Evolutionary conservation across 2,329 filamentous ascomycete genomes (phyloP), one percentile per base, ranked within the genome.

Genomic region (Chaetomium globosum): DNA sequence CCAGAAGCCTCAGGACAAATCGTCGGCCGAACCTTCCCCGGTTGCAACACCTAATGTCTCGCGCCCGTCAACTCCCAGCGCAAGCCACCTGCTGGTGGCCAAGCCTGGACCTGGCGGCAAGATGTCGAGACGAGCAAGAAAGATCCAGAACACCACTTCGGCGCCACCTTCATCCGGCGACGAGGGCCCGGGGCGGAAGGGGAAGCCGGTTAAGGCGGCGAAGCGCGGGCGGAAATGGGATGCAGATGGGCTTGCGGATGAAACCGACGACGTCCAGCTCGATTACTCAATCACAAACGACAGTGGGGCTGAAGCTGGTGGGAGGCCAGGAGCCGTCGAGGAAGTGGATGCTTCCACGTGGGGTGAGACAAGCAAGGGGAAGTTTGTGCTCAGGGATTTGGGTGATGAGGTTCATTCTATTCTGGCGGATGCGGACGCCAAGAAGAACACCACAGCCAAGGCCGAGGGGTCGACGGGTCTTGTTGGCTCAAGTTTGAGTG

Each of bases 221-320:
- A 98, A 98, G 81, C 93, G 92, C 76, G 92, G 92, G 72, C 87
- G 95, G 68, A 93, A 90, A 74, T 99, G 95, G 95, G 91, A 93
- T 73, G 91, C 90, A 5, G 92, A 97, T 75, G 95, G 95, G 4
- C 81, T 89, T 71, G 92, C 92, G 7, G 91, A 93, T 69, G 94
- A 96, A 74, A 91, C 92, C 64, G 90, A 91, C 66, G 87, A 87
- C 72, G 83, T 89, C 19, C 87, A 91, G 65, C 83, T 99, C 39
- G 95, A 99, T 79, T 99, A 98, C 78, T 99, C 95, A n/a, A 85
- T 84, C 28, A 80, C 80, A 49, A 84, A 80, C 59, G 84, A 85
- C 69, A 84, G 85, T 58, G 83, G 85, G 70, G 76, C 76, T 33
- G 79, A 85, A 61, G 77, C 77, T 1, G 75, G 75, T 23, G 82